Evolutionary conservation across 495 filamentous ascomycete species (phyloP), one percentile per base, ranked within the genome.

Genomic region (Xylaria palmicola): DNA sequence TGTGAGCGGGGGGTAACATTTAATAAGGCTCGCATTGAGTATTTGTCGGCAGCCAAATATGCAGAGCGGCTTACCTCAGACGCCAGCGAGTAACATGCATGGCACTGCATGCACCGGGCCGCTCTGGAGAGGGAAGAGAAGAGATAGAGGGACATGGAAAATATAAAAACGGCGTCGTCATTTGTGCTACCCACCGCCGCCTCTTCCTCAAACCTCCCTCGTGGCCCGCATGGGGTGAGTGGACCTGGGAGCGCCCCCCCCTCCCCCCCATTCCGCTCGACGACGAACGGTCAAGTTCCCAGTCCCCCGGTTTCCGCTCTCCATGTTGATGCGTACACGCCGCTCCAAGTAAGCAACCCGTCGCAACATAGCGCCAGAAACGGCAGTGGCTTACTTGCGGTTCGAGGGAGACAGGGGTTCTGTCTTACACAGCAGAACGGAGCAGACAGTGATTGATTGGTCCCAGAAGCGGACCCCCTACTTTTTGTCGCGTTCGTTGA

Each of bases 311-410:
- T 13, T 51, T 45, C 24, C 20, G 10, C 10, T 43, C 19, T 12
- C 10, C 39, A 3, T 17, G 12, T 1, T 43, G n/a, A n/a, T n/a
- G n/a, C n/a, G n/a, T n/a, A n/a, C n/a, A n/a, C n/a, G 4, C 40
- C 13, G 10, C 8, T 4, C 40, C 40, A n/a, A 26, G 20, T 12
- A 29, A 26, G 34, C 20, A 10, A 9, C 6, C 15, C 36, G 22
- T 54, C 51, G 51, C 51, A 54, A 12, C 51, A 54, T 54, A n/a
- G 29, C 9, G 12, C 51, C 36, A 29, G 19, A 54, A 26, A 4
- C 22, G 51, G 51, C 2, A 54, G 29, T 54, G 51, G 51, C 51
- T 54, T 39, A 54, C 49, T 52, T 32, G 36, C 20, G 20, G 17
- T 4, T 15, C 45, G 29, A n/a, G n/a, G n/a, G 45, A 29, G 45